Base-by-base conservation (phyloP, 1,139 yeast genomes). In the Candida neerlandica region DNA sequence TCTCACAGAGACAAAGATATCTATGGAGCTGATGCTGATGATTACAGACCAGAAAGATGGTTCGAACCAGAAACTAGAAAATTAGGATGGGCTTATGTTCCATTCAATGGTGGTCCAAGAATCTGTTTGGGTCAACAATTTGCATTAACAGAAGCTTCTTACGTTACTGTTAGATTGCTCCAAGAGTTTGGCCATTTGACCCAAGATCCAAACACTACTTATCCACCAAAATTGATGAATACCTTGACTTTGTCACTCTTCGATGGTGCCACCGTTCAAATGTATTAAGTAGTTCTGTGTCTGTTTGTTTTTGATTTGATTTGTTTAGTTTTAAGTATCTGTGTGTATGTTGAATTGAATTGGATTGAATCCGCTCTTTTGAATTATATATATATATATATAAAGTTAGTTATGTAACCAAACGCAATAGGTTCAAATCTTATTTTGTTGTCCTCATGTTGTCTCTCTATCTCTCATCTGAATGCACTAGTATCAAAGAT, bases 21-120 rank as follows among this genome's bases (percentile, higher is more conserved):
- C 53, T 81, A 78, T 65, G 85, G 85, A 19, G 60, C 69, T 35
- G 81, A 79, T 51, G 73, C 78, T n/a, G 57, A 61, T 11, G 66
- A 50, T 30, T 80, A 73, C 62, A 65, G 71, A 34, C 84, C 84
- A 2, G 81, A 77, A 51, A 69, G 84, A 54, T 80, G 84, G 84
- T 43, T 43, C 34, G 45, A 43, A 34, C 62, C 60, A 37, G 54
- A 54, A 38, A 62, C 61, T 5, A 63, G 63, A 45, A 71, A 71
- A 51, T 63, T 69, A 40, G 77, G 78, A 30, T 71, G 76, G 75
- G 71, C 77, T 5, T 74, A 69, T 55, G 63, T 73, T 54, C 79
- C 79, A 40, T 74, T 74, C 61, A 73, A 73, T 48, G 75, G 77
- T 48, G 78, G 78, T 14, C 78, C 77, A 42, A 62, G 78, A 55